Conservation (phyloP, 2,329 filamentous ascomycete species). For the Talaromyces sp. region DNA sequence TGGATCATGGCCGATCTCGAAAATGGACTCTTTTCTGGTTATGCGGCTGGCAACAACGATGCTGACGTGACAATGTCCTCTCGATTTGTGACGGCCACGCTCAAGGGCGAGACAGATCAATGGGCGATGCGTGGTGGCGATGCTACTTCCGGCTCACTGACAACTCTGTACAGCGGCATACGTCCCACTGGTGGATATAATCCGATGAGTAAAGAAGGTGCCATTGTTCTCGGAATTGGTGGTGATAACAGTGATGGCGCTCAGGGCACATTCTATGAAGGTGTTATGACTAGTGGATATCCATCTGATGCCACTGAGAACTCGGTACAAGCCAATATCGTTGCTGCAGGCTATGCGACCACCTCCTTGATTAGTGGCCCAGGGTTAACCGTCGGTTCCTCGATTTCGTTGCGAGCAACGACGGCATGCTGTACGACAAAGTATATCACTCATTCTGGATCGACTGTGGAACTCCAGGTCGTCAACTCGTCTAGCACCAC, state of each 20-base stretch:
- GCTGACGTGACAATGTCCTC: slow-evolving; percentile 13
- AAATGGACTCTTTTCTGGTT: slow-evolving; percentile 16
- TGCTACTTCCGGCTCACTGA: slow-evolving; percentile 9
- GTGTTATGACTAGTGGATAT: slow-evolving; percentile 15
- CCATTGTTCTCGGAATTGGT: slow-evolving; percentile 14
- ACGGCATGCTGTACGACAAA: slow-evolving; percentile 53
- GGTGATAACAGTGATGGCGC: slow-evolving; percentile 14
- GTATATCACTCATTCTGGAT: slow-evolving; percentile 53
- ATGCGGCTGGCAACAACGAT: slow-evolving; percentile 10
- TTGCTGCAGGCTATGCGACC: slow-evolving; percentile 11
- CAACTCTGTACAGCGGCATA: slow-evolving; percentile 11
- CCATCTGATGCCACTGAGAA: slow-evolving; percentile 13
- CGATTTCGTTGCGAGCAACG: slow-evolving; percentile 53
- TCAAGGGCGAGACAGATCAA: slow-evolving; percentile 12
- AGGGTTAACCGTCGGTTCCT: background rate
- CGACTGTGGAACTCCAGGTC: slow-evolving; percentile 53
- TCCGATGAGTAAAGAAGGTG: slow-evolving; percentile 13
- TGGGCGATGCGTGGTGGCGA: slow-evolving; percentile 17
- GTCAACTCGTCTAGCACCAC: slow-evolving; percentile 52
- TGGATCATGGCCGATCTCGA: slow-evolving; percentile 18
- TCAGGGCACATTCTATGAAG: slow-evolving; percentile 16
- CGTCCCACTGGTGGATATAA: slow-evolving; percentile 10
- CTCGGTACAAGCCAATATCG: slow-evolving; percentile 13
- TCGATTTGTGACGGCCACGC: slow-evolving; percentile 12
- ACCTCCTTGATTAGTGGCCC: slow-evolving; percentile 16